phyloP scores from a whole-genome alignment of 345 rosid genomes.

The Salix caprea region DNA sequence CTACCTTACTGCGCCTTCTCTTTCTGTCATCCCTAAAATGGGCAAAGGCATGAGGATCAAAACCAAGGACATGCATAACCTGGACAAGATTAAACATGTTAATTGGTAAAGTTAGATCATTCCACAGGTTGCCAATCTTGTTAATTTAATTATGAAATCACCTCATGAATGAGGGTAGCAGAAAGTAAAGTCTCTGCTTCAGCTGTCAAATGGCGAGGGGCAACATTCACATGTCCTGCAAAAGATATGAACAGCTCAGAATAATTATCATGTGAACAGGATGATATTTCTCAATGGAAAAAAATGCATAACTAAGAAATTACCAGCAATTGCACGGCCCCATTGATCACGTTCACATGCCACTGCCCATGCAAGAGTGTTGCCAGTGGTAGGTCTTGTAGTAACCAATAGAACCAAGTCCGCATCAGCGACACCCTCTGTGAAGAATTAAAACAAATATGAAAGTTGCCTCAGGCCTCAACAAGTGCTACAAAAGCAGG shows the following conservation, averaged over 20 bases:
- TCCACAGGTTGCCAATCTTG: constrained; percentile 6
- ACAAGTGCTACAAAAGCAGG: background rate
- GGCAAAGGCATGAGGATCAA: constrained; percentile 98
- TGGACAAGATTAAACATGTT: constrained; percentile 23
- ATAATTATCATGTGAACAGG: background rate
- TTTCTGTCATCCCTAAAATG: constrained; percentile 98
- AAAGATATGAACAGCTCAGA: constrained; percentile 13
- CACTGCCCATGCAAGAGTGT: constrained; percentile 99
- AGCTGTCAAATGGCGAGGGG: constrained; percentile 98
- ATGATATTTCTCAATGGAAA: background rate
- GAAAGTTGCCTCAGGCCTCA: background rate
- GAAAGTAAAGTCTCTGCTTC: constrained; percentile 96
- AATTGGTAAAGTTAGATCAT: background rate
- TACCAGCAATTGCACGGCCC: constrained; percentile 99
- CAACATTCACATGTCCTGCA: constrained; percentile 95
- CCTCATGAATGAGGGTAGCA: constrained; percentile 97
- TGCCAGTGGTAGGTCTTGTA: constrained; percentile 98
- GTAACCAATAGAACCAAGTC: constrained; percentile 96
- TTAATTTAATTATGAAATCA: constrained; percentile 19
- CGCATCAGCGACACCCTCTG: constrained; percentile 88
- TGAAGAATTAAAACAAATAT: constrained; percentile 5
- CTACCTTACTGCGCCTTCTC: constrained; percentile 89
- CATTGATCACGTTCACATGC: constrained; percentile 99
- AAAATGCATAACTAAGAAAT: background rate
- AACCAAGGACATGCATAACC: constrained; percentile 99